These are phyloP conservation scores for Pharus latifolius DNA, from an alignment of 176 grass and related monocot genomes.

Conservation along the genomic window DNA sequence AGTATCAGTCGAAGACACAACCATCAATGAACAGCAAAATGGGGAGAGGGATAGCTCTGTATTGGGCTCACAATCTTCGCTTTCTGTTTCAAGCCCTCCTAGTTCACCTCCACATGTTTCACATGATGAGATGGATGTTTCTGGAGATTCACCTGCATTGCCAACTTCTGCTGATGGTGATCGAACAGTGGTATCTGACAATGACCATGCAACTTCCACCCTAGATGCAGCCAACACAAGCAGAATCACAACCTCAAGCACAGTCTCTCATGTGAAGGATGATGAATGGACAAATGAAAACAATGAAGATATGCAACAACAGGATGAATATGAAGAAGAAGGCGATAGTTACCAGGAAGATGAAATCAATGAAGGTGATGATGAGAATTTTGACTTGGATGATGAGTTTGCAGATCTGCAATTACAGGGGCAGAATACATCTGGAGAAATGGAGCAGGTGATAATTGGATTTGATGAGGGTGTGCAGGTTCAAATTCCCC, in stretches of 20 bases:
- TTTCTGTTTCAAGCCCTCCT: conserved; percentile 90
- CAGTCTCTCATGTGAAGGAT: conserved; percentile 47
- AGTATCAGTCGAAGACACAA: conserved; percentile 19
- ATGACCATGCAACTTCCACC: conserved; percentile 32
- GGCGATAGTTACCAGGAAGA: conserved; percentile 47
- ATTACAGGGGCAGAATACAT: conserved; percentile 17
- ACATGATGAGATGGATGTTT: conserved; percentile 96
- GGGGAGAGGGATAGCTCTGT: conserved; percentile 43
- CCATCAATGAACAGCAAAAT: conserved; percentile 37
- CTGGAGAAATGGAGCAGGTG: conserved; percentile 54
- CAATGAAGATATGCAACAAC: conserved; percentile 39
- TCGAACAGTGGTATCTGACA: conserved; percentile 54
- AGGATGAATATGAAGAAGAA: conserved; percentile 70
- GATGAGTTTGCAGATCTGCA: conserved; percentile 42
- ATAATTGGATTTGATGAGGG: conserved; percentile 96
- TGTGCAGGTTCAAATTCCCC: conserved; percentile 78
- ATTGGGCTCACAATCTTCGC: conserved; percentile 71
- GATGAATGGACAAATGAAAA: conserved; percentile 67
- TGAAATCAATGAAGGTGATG: conserved; percentile 53
- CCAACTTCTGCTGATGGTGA: conserved; percentile 94
- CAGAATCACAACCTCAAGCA: conserved; percentile 40
- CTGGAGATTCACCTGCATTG: conserved; percentile 74
- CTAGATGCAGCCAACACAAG: conserved; percentile 30
- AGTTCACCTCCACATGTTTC: conserved; percentile 68
- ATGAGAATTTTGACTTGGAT: conserved; percentile 53